These are phyloP conservation scores for Lagenaria siceraria DNA, from an alignment of 306 rosid species.

Conservation along the genomic window DNA sequence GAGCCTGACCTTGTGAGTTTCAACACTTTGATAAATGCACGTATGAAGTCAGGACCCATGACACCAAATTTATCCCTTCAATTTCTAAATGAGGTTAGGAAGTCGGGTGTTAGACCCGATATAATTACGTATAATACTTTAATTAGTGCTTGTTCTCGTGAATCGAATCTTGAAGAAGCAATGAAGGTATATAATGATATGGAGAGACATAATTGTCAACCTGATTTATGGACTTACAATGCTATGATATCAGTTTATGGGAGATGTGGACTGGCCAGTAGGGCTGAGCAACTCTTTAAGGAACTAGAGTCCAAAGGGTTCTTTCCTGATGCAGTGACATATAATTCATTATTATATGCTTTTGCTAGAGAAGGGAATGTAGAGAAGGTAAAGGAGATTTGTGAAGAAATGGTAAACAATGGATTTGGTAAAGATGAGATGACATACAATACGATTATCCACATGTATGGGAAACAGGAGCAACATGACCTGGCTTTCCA, in stretches of 20 bases:
- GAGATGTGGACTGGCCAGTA: constrained; percentile 54
- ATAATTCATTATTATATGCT: constrained; percentile 74
- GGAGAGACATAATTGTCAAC: constrained; percentile 57
- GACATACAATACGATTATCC: constrained; percentile 86
- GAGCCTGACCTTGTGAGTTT: constrained; percentile 86
- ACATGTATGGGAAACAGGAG: constrained; percentile 87
- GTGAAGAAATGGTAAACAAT: constrained; percentile 66
- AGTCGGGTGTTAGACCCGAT: constrained; percentile 67
- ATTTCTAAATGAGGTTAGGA: constrained; percentile 64
- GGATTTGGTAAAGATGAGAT: constrained; percentile 92
- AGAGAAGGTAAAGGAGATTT: constrained; percentile 47
- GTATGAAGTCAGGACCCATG: constrained; percentile 57
- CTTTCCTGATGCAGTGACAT: constrained; percentile 84
- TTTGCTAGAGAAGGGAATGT: constrained; percentile 68
- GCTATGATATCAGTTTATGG: constrained; percentile 93
- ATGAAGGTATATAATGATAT: constrained; percentile 42
- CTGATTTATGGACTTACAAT: constrained; percentile 96
- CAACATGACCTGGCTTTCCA: constrained; percentile 53
- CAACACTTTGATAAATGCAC: constrained; percentile 78
- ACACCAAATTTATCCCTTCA: constrained; percentile 49
- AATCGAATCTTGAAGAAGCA: constrained; percentile 75
- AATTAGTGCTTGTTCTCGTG: constrained; percentile 81
- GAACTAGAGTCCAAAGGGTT: constrained; percentile 75
- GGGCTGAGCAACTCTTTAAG: constrained; percentile 58
- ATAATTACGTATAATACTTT: constrained; percentile 83